Base-by-base conservation (phyloP, 2,329 filamentous ascomycete genomes). In the Talaromyces amestolkiae region DNA sequence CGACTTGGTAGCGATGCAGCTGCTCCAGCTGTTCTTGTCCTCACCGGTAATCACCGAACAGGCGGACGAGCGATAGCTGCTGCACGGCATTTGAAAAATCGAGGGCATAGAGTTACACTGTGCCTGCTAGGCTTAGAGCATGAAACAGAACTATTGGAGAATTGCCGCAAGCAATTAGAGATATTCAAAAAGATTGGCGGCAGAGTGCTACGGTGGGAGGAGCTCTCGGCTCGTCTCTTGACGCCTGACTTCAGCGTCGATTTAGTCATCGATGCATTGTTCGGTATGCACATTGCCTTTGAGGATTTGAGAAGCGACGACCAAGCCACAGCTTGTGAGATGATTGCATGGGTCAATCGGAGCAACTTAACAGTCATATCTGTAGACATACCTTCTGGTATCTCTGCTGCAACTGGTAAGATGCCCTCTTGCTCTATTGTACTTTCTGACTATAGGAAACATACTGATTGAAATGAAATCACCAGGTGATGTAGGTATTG, bases 11-110 rank as follows among this genome's bases (percentile, higher is more conserved):
- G 83, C 60, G 78, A 81, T 58, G 79, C 82, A 43, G 78, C 82
- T 17, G 79, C 83, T 35, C 84, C 85, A 0, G 85, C 87, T 7
- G 82, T 89, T 59, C 87, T 96, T 24, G 87, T 98, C 7, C 83
- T 98, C n/a, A 93, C 92, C 0, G 94, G 95, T n/a, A 98, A 97
- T 76, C 94, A 97, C 77, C 92, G 92, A 70, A 93, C 90, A 0
- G 93, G 94, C 45, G 89, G 91, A 43, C 86, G 94, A 66, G 92
- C 93, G 3, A 84, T 98, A 62, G 91, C 92, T 15, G 93, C 93
- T 3, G 93, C 90, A 33, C 87, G 95, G 4, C 93, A 98, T 75
- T 85, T 98, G 9, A 88, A 91, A 61, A 94, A 93, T 73, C 91
- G 93, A 69, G 91, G 91, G 22, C 82, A 92, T 63, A 89, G 92